A percentile compares a stretch with the other conserved stretches of the same genome.
Evolutionary conservation across 2,329 filamentous ascomycete species (phyloP).

Genomic region (Periconia sp.): DNA sequence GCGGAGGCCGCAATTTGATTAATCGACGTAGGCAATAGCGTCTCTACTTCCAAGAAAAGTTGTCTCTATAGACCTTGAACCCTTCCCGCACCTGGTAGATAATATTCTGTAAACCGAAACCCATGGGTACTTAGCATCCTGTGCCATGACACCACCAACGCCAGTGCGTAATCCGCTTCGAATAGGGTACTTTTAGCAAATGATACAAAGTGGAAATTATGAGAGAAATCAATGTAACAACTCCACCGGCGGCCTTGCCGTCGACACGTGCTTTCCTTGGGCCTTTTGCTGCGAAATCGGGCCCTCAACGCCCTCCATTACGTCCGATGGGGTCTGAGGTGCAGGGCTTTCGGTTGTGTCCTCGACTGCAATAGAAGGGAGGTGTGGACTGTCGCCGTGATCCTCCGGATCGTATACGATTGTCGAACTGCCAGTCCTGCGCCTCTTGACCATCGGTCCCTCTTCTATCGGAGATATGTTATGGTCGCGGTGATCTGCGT

Average conservation of each 20-base stretch:
- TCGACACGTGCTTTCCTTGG: constrained; percentile 40
- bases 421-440: constrained; percentile 61
- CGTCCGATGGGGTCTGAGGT: constrained; percentile 57
- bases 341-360: constrained; percentile 60
- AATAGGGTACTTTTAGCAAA: constrained; percentile 23
- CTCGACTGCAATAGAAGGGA: constrained; percentile 69
- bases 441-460: constrained; percentile 28
- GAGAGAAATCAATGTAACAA: constrained; percentile 38
- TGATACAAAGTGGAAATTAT: constrained; percentile 19
- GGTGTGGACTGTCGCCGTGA: constrained; percentile 63
- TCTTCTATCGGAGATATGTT: constrained; percentile 25
- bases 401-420: constrained; percentile 69
- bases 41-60: too few relatives aligned
- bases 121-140: too few relatives aligned
- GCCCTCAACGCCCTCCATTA: constrained; percentile 44
- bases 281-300: constrained; percentile 42
- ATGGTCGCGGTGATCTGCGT: constrained; percentile 44
- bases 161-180: constrained; percentile 27
- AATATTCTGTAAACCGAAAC: not conserved
- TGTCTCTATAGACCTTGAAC: too few relatives aligned
- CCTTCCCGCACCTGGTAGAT: too few relatives aligned
- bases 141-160: constrained; percentile 25
- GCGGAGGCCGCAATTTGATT: too few relatives aligned
- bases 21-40: too few relatives aligned
- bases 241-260: constrained; percentile 47